Evolutionary conservation across 108 stramenopile species (phyloP).

Genomic region (Cyclostephanos tholiformis): DNA sequence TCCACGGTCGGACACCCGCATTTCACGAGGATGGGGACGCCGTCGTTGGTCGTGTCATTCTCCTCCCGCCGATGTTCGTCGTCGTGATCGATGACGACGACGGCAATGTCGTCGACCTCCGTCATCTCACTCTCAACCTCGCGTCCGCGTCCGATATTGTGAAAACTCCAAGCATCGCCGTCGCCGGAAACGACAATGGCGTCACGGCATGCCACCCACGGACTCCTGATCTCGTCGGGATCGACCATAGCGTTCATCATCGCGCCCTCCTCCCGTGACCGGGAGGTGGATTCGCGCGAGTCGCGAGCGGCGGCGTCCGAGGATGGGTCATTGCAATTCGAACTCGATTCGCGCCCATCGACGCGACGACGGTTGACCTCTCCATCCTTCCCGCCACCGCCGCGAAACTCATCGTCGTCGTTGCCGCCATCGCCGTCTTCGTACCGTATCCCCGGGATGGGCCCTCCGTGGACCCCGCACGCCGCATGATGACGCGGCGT

Average conservation of each 20-base stretch:
- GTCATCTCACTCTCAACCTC: not conserved
- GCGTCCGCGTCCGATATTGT: not conserved
- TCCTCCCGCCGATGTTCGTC: not conserved
- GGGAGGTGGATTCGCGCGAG: too few species aligned
- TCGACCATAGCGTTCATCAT: not conserved
- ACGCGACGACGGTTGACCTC: too few species aligned
- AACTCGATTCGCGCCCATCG: too few species aligned
- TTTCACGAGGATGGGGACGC: constrained; percentile 6
- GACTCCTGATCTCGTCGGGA: constrained; percentile 28
- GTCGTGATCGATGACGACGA: not conserved
- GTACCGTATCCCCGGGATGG: too few species aligned
- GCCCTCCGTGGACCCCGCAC: too few species aligned
- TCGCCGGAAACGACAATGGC: constrained; percentile 20
- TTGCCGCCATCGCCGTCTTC: too few species aligned
- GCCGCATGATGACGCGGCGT: too few species aligned
- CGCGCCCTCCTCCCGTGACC: too few species aligned
- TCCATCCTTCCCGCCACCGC: too few species aligned
- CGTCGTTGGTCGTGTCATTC: not conserved
- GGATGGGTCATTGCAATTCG: too few species aligned
- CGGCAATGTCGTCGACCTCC: constrained; percentile 15
- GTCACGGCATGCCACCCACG: constrained; percentile 54
- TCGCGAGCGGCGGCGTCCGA: too few species aligned
- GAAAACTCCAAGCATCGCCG: not conserved
- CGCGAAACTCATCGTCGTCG: too few species aligned
- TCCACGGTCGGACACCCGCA: constrained; percentile 44